A percentile compares a stretch with the other conserved stretches of the same genome.
These are phyloP conservation scores for Talaromyces sp. DNA, from an alignment of 2,329 filamentous ascomycete genomes.

Conservation along the genomic window DNA sequence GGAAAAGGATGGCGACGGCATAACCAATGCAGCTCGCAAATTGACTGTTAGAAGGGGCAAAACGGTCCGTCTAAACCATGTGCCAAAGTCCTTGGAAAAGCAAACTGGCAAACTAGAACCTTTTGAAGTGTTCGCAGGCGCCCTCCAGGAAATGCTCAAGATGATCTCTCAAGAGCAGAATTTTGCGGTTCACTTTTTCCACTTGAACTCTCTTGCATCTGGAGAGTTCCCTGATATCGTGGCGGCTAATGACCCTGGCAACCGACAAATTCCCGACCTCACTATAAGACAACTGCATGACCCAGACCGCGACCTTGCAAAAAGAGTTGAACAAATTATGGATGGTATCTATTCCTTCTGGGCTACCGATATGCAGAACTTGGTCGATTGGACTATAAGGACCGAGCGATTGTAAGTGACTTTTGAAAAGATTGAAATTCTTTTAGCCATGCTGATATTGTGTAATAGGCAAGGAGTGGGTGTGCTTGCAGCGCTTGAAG, in stretches of 20 bases:
- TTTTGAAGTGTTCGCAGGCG: slow-evolving; percentile 74
- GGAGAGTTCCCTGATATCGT: slow-evolving; percentile 81
- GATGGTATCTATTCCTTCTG: slow-evolving; percentile 82
- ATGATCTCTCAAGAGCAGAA: slow-evolving; percentile 92
- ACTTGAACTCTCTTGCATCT: slow-evolving; percentile 77
- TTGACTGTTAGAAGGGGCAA: slow-evolving; percentile 91
- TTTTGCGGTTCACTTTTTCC: slow-evolving; percentile 95
- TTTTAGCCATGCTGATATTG: slow-evolving; percentile 17
- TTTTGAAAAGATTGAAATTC: not conserved
- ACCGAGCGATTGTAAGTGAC: slow-evolving; percentile 72
- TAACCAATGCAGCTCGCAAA: slow-evolving; percentile 74
- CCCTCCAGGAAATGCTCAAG: slow-evolving; percentile 75
- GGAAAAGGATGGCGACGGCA: slow-evolving; percentile 66
- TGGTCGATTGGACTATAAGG: slow-evolving; percentile 78
- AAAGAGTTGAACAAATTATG: slow-evolving; percentile 79
- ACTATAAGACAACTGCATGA: slow-evolving; percentile 74
- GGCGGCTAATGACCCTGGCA: slow-evolving; percentile 57
- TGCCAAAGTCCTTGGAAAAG: slow-evolving; percentile 46
- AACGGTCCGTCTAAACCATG: slow-evolving; percentile 51
- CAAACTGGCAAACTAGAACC: slow-evolving; percentile 64
- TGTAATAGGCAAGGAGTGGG: slow-evolving; percentile 74
- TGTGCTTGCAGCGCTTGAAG: slow-evolving; percentile 73
- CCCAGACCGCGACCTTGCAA: slow-evolving; percentile 80
- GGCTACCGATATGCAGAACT: slow-evolving; percentile 67
- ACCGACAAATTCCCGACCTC: slow-evolving; percentile 68